phyloP scores from a whole-genome alignment of 2,329 filamentous ascomycete genomes.

The Xylariaceae sp. region DNA sequence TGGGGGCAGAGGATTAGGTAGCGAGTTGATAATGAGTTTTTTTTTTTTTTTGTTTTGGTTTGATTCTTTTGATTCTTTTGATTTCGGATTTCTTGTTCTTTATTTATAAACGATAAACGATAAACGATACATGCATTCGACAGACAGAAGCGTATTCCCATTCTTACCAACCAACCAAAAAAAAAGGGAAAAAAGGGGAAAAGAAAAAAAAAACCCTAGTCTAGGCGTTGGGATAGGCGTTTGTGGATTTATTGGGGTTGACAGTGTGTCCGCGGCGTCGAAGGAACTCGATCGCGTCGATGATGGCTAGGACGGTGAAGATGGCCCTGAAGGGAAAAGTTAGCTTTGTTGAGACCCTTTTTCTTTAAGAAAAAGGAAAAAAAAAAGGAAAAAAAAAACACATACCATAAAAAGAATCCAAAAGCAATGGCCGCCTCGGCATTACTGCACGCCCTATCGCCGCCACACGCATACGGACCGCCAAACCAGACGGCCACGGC shows the following conservation, averaged over 20 bases:
- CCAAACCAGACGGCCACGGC: constrained; percentile 64
- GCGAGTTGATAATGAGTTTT: too few relatives aligned
- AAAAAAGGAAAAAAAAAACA: constrained; percentile 5
- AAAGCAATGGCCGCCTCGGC: constrained; percentile 61
- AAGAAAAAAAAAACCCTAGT: neutral
- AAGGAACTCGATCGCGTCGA: constrained; percentile 43
- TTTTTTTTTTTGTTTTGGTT: too few relatives aligned
- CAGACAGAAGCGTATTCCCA: too few relatives aligned
- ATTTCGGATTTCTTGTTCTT: too few relatives aligned
- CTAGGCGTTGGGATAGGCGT: constrained; percentile 27
- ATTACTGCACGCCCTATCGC: constrained; percentile 50
- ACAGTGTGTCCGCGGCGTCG: constrained; percentile 36
- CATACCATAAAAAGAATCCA: constrained; percentile 56
- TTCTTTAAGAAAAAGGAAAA: neutral
- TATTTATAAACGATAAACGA: too few relatives aligned
- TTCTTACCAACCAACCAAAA: too few relatives aligned
- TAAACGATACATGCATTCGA: too few relatives aligned
- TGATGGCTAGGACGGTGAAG: constrained; percentile 42
- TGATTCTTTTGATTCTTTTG: too few relatives aligned
- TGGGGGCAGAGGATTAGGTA: too few relatives aligned
- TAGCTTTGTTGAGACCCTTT: too few relatives aligned
- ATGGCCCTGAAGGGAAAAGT: constrained; percentile 35
- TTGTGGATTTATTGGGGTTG: constrained; percentile 18
- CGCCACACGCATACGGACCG: constrained; percentile 47
- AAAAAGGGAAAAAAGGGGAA: too few relatives aligned